These are phyloP conservation scores for Paecilomyces sp. DNA, from an alignment of 2,329 filamentous ascomycete genomes.

Conservation along the genomic window DNA sequence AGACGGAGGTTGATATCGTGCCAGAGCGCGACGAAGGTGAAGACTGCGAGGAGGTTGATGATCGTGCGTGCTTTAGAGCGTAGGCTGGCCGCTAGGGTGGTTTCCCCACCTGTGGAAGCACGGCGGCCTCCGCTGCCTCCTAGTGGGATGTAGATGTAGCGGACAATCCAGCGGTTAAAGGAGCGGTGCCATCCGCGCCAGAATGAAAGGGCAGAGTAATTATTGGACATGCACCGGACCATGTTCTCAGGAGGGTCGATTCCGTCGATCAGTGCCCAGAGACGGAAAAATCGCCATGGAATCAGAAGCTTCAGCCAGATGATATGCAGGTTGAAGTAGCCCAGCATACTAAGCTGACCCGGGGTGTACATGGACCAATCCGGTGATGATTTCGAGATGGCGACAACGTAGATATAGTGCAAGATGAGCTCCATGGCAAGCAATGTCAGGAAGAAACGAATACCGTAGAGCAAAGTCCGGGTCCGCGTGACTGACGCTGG, in stretches of 20 bases:
- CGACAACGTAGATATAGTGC: conserved; percentile 88
- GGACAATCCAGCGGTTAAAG: conserved; percentile 89
- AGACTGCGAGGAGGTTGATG: conserved; percentile 73
- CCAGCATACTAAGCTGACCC: conserved; percentile 80
- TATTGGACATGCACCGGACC: conserved; percentile 92
- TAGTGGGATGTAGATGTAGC: conserved; percentile 89
- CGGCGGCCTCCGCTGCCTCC: conserved; percentile 54
- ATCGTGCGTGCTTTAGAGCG: conserved; percentile 53
- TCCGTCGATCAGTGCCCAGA: conserved; percentile 88
- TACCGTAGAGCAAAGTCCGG: conserved; percentile 71
- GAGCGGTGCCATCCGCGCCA: conserved; percentile 96
- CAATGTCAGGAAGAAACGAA: conserved; percentile 73
- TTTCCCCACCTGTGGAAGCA: conserved; percentile 9
- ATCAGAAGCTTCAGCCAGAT: conserved; percentile 93
- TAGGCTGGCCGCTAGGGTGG: conserved; percentile 39
- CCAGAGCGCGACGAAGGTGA: conserved; percentile 97
- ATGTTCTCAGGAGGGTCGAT: conserved; percentile 97
- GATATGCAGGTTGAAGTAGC: conserved; percentile 91
- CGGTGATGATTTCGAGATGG: conserved; percentile 75
- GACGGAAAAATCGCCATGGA: conserved; percentile 95
- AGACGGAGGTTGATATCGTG: conserved; percentile 90
- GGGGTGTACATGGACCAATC: conserved; percentile 79
- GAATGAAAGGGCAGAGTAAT: conserved; percentile 83
- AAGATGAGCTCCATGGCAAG: conserved; percentile 86
- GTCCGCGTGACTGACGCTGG: conserved; percentile 61